phyloP scores from a whole-genome alignment of 768 basidiomycete species.

The Kwoniella mangroviensis region DNA sequence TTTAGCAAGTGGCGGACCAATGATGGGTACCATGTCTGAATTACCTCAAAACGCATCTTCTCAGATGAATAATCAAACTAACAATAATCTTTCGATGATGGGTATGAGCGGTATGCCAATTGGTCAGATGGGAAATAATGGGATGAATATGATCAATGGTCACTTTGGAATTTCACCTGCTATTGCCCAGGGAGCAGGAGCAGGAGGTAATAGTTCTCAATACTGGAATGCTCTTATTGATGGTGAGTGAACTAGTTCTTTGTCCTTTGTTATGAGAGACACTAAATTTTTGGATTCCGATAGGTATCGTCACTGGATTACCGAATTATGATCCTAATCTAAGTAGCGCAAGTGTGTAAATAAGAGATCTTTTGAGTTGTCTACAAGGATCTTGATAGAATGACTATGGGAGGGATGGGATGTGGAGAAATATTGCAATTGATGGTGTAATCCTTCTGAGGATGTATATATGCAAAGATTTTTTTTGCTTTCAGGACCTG shows the following conservation, averaged over 20 bases:
- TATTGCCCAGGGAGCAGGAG: not conserved
- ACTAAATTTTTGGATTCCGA: not conserved
- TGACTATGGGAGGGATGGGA: not conserved
- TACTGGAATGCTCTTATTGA: slow-evolving; percentile 23
- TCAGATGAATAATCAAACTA: not conserved
- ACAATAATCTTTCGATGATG: slow-evolving; percentile 1
- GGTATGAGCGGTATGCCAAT: not conserved
- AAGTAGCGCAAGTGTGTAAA: not conserved
- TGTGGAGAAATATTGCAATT: not conserved
- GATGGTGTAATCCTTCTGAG: not conserved
- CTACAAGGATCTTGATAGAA: not conserved
- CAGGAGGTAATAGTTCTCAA: slow-evolving; percentile 30
- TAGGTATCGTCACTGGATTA: slow-evolving; percentile 23
- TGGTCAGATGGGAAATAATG: not conserved
- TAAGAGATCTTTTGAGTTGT: not conserved
- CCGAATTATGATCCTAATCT: slow-evolving; percentile 18
- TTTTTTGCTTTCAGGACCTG: no score
- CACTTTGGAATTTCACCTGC: not conserved
- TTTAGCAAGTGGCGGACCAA: slow-evolving; percentile 5
- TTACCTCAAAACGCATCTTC: not conserved
- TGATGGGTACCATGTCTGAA: slow-evolving; percentile 14
- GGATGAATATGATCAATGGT: not conserved
- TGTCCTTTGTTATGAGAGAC: not conserved
- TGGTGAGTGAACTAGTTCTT: slow-evolving; percentile 14
- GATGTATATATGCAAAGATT: no score